A percentile compares a stretch with the other conserved stretches of the same genome.
phyloP scores from a whole-genome alignment of 768 basidiomycete species.

The Lactifluus piperatus region DNA sequence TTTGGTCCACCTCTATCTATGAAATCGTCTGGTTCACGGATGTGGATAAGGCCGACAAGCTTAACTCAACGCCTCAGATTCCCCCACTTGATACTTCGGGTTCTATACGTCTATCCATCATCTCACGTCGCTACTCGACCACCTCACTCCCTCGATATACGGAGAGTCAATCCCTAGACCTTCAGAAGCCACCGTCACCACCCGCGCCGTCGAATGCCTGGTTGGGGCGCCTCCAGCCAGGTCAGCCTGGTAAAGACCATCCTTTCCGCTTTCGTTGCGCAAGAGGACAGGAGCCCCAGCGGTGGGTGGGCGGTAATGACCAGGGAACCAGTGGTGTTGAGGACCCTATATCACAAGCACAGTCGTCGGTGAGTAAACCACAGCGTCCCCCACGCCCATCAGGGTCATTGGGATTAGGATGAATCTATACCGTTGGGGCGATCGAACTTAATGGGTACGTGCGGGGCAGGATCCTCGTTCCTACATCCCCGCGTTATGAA shows the following conservation, averaged over 20 bases:
- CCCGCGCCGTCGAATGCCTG: background rate
- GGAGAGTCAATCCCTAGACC: slow-evolving; percentile 1
- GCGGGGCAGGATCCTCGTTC: slow-evolving; percentile 16
- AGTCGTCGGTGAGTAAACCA: background rate
- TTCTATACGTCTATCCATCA: slow-evolving; percentile 10
- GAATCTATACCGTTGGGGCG: slow-evolving; percentile 47
- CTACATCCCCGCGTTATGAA: background rate
- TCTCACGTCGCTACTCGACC: slow-evolving; percentile 18
- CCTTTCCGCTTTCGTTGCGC: slow-evolving; percentile 10
- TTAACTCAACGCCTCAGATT: slow-evolving; percentile 6
- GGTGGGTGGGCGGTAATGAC: background rate
- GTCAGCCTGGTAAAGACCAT: slow-evolving; percentile 12
- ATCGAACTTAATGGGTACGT: slow-evolving; percentile 33
- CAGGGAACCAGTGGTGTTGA: background rate
- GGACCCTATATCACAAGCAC: slow-evolving; percentile 1
- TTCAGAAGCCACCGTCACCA: slow-evolving; percentile 4
- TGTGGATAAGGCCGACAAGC: background rate
- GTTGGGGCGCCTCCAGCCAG: slow-evolving; percentile 13
- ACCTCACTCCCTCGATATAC: slow-evolving; percentile 11
- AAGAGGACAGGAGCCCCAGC: background rate
- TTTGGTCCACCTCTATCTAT: slow-evolving; percentile 48
- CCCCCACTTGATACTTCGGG: slow-evolving; percentile 16
- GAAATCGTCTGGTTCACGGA: slow-evolving; percentile 49
- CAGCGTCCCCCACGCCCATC: slow-evolving; percentile 28
- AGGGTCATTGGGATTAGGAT: slow-evolving; percentile 38